phyloP scores from a whole-genome alignment of 148 eudicot genomes.

The Cornus florida region DNA sequence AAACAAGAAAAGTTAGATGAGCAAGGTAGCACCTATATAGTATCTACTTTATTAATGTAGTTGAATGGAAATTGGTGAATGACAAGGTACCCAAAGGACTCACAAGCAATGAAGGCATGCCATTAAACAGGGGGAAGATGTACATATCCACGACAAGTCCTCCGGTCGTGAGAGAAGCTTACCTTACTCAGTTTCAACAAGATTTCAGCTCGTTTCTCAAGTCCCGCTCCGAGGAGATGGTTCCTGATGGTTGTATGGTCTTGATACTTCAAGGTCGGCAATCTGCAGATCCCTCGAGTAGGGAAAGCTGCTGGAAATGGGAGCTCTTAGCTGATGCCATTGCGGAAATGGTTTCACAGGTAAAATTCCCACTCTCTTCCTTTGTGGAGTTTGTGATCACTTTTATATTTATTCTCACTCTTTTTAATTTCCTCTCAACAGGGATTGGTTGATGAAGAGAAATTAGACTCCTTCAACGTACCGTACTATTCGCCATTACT shows the following conservation, averaged over 20 bases:
- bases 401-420: background rate
- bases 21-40: too few species aligned
- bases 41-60: too few species aligned
- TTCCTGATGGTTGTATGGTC: slow-evolving; percentile 28
- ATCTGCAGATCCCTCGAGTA: slow-evolving; percentile 9
- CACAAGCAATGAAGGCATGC: slow-evolving; percentile 17
- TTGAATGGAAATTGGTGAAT: background rate
- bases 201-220: slow-evolving; percentile 35
- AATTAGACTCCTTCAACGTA: slow-evolving; percentile 29
- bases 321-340: slow-evolving; percentile 22
- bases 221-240: slow-evolving; percentile 39
- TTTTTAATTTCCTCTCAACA: background rate
- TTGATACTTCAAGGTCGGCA: slow-evolving; percentile 34
- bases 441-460: slow-evolving; percentile 28
- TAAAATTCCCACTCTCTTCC: background rate
- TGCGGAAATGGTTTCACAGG: slow-evolving; percentile 24
- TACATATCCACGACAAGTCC: slow-evolving; percentile 37
- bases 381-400: too few species aligned
- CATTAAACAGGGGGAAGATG: slow-evolving; percentile 40
- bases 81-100: slow-evolving; percentile 33
- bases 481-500: slow-evolving; percentile 26
- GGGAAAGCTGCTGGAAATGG: slow-evolving; percentile 20
- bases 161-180: slow-evolving; percentile 26
- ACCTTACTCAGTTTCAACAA: slow-evolving; percentile 35
- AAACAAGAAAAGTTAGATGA: too few species aligned